Percentiles rank a stretch among this genome's conserved stretches.
Evolutionary conservation across 2,329 filamentous ascomycete species (phyloP).

Genomic region (Amauroascus verrucosus): DNA sequence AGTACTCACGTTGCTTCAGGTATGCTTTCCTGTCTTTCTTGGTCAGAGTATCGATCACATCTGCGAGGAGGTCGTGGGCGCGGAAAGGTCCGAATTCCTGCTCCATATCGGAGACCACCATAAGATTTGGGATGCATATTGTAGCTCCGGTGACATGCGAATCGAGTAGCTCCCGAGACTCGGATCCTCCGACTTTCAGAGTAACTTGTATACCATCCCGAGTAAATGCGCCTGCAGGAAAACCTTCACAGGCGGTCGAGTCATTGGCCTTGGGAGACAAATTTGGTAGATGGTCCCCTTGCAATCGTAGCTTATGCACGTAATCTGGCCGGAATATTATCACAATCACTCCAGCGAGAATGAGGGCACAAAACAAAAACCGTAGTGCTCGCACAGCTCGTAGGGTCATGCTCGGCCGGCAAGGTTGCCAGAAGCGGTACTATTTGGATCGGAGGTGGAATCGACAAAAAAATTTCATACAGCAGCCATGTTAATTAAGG

Average conservation of each 20-base stretch:
- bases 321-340: not conserved
- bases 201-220: conserved; percentile 1
- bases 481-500: not conserved
- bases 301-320: not conserved
- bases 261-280: not conserved
- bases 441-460: not conserved
- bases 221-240: not conserved
- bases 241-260: not conserved
- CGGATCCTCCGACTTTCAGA: not conserved
- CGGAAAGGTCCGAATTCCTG: not conserved
- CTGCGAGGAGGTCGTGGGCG: not conserved
- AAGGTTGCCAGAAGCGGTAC: too few species aligned
- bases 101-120: not conserved
- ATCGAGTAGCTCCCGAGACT: not conserved
- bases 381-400: not conserved
- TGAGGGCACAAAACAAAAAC: not conserved
- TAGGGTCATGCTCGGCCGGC: not conserved
- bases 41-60: not conserved
- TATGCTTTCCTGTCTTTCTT: not conserved
- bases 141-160: not conserved
- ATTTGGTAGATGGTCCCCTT: not conserved
- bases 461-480: not conserved
- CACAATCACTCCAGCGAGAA: not conserved
- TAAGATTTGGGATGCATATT: not conserved
- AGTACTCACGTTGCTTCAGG: not conserved